Conservation (phyloP, 1,284 basidiomycete genomes). For the Vanrija humicola region DNA sequence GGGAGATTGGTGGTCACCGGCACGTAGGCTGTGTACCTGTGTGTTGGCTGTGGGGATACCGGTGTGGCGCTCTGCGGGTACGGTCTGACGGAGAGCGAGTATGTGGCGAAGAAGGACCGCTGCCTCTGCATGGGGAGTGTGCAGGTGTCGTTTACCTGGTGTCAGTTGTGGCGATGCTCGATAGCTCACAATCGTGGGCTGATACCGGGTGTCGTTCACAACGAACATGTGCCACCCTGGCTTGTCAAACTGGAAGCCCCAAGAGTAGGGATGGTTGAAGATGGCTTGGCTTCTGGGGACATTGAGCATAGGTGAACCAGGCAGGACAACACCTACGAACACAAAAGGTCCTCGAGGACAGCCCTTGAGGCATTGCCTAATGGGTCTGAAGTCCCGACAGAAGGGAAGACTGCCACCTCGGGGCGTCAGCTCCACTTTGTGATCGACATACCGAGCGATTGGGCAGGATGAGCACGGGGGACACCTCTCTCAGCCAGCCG, state of each 20-base stretch:
- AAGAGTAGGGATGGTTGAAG: constrained; percentile 24
- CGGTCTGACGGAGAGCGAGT: constrained; percentile 32
- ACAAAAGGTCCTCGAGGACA: constrained; percentile 26
- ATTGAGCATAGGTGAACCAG: neutral
- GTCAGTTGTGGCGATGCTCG: neutral
- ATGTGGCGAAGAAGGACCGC: constrained; percentile 42
- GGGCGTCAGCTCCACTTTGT: neutral
- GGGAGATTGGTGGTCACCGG: constrained; percentile 27
- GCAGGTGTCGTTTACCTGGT: constrained; percentile 27
- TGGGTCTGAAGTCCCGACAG: constrained; percentile 25
- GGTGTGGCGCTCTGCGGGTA: constrained; percentile 21
- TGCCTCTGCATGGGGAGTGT: constrained; percentile 24
- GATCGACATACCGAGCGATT: constrained; percentile 27
- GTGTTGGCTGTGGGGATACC: constrained; percentile 14
- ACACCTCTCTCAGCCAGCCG: constrained; percentile 41
- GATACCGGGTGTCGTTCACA: constrained; percentile 45
- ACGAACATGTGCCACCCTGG: constrained; percentile 46
- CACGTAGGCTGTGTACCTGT: constrained; percentile 33
- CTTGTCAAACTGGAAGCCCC: constrained; percentile 35
- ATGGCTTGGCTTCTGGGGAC: neutral
- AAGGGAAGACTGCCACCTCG: constrained; percentile 35
- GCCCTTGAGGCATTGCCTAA: constrained; percentile 18
- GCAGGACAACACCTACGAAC: constrained; percentile 29
- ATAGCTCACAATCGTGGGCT: constrained; percentile 37
- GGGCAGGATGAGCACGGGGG: constrained; percentile 37